Base-by-base conservation (phyloP, 768 basidiomycete genomes). In the Multifurca ochricompacta region DNA sequence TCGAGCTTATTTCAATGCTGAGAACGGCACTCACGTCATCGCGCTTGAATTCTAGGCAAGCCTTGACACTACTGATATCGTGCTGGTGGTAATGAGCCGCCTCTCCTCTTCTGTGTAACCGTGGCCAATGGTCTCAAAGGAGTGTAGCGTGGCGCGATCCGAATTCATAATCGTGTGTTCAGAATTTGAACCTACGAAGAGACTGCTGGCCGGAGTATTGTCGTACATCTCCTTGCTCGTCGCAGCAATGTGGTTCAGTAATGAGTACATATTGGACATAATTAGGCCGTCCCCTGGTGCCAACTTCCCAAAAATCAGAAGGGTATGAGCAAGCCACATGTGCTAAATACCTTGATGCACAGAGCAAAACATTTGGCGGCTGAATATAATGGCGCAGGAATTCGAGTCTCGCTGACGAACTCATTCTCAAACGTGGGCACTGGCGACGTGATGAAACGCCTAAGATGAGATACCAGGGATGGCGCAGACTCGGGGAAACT, bases 191-290 rank as follows among this genome's bases (percentile, higher is more conserved):
- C 59, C 60, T 30, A 51, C 45, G 10, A 64, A 53, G 18, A 59
- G 41, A 36, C 54, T 54, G n/a, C 23, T 45, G 25, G 45, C 21
- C 47, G 77, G 73, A 8, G 75, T 67, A 35, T 70, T 74, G 46
- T 86, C 85, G 32, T 76, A 76, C 31, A 81, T 77, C 43, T 88
- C 87, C 64, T 87, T 88, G 72, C 83, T 85, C 2, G 90, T 83
- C 3, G 87, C 82, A 1, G 89, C 82, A 55, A 97, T 85, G 67
- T 89, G 87, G 66, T 98, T 97, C 56, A 98, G 76, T 11, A 98
- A 78, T 4, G 95, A 96, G 68, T 98, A 97, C 83, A 97, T 87
- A 61, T 93, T 91, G 3, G 94, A 97, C 80, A 93, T 85, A 65
- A 89, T 78, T 34, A 92, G 77, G 65, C 93, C 92, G 60, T 92